Conservation (phyloP, 179 eudicot genomes). For the Dionaea muscipula region DNA sequence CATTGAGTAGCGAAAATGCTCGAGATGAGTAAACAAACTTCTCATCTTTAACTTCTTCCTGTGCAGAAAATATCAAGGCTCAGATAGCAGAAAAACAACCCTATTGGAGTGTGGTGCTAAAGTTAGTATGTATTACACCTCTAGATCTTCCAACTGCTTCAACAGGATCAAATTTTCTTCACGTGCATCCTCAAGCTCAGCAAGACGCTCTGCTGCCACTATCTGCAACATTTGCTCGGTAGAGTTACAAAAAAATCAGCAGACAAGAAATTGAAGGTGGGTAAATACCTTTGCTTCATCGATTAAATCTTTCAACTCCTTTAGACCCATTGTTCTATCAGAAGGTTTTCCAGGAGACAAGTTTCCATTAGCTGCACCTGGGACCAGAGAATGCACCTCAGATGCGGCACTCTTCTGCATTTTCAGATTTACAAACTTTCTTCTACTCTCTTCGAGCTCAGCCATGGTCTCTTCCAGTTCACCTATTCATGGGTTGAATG, state of each 20-base stretch:
- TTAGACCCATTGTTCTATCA: conserved; percentile 46
- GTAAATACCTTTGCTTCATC: conserved; percentile 70
- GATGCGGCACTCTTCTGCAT: conserved; percentile 68
- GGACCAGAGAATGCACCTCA: conserved; percentile 38
- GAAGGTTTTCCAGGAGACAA: conserved; percentile 50
- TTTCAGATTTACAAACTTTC: conserved; percentile 70
- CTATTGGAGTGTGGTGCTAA: not conserved
- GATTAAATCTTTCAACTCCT: conserved; percentile 63
- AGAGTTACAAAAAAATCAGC: not conserved
- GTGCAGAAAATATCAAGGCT: conserved; percentile 9
- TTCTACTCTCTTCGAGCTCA: conserved; percentile 89
- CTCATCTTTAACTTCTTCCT: conserved; percentile 71
- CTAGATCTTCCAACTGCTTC: conserved; percentile 78
- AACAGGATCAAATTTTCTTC: conserved; percentile 50
- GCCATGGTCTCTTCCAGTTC: conserved; percentile 49
- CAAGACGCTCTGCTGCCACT: conserved; percentile 71
- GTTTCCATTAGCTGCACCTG: conserved; percentile 54
- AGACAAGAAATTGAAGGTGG: not conserved
- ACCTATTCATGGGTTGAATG: conserved; percentile 17
- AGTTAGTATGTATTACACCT: conserved; percentile 29
- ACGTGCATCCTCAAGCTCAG: conserved; percentile 82
- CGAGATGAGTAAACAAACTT: conserved; percentile 60
- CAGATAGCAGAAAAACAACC: conserved; percentile 3
- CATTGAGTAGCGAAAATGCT: conserved; percentile 52
- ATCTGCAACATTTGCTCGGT: conserved; percentile 34